Evolutionary conservation across 345 rosid genomes (phyloP).

Genomic region (Citrus mangshanensis): DNA sequence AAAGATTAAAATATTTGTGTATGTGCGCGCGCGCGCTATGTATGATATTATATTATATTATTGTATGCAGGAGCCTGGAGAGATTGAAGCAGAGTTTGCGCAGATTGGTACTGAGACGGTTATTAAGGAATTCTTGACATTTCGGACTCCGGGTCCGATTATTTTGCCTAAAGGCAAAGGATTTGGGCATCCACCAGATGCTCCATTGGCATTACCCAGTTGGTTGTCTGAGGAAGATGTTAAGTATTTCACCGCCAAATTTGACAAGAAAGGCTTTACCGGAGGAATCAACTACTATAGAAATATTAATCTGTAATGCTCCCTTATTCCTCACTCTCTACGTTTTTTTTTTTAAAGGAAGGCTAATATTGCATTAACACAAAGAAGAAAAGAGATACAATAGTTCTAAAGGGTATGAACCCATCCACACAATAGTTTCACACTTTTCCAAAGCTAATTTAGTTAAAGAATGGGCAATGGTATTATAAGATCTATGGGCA

Average conservation of each 20-base stretch:
- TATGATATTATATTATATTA: too few relatives aligned
- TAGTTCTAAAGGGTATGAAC: too few relatives aligned
- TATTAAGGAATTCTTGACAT: conserved; percentile 42
- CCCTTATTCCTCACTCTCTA: background rate
- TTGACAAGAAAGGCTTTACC: conserved; percentile 63
- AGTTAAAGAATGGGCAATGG: too few relatives aligned
- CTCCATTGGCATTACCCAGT: conserved; percentile 47
- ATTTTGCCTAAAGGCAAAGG: conserved; percentile 45
- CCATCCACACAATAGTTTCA: too few relatives aligned
- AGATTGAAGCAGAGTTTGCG: conserved; percentile 57
- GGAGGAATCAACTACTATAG: conserved; percentile 79
- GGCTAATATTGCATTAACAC: too few relatives aligned
- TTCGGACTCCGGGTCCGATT: conserved; percentile 48
- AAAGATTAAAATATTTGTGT: too few relatives aligned
- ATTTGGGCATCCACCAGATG: conserved; percentile 30
- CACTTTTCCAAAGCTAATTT: too few relatives aligned
- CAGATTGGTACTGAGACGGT: conserved; percentile 39
- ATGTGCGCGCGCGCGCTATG: too few relatives aligned
- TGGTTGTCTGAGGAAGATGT: conserved; percentile 68
- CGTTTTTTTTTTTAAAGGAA: too few relatives aligned
- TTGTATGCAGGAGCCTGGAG: conserved; percentile 51
- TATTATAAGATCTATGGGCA: too few relatives aligned
- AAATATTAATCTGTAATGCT: conserved; percentile 49
- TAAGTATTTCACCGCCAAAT: conserved; percentile 44
- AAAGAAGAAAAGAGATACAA: too few relatives aligned